Evolutionary conservation across 1,139 yeast species (phyloP).

Genomic region (Candida freyschussii): DNA sequence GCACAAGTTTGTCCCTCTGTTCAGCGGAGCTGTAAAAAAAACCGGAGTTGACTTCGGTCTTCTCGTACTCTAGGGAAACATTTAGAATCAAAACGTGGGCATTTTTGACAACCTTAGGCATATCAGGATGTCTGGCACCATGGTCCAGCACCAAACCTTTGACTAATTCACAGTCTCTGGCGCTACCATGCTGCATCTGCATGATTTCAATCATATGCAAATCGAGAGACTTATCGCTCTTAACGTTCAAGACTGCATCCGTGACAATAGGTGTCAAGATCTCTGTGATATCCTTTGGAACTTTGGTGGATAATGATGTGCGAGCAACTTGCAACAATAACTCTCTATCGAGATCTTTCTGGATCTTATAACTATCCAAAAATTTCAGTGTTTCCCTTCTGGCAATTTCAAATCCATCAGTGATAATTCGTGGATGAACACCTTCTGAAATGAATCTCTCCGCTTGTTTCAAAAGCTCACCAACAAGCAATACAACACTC

Average conservation of each 20-base stretch:
- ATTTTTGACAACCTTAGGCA: constrained; percentile 86
- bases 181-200: constrained; percentile 94
- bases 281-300: constrained; percentile 67
- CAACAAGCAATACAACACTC: constrained; percentile 91
- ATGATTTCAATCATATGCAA: constrained; percentile 97
- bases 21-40: constrained; percentile 94
- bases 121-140: constrained; percentile 99
- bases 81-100: constrained; percentile 84
- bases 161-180: constrained; percentile 77
- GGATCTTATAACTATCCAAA: constrained; percentile 54
- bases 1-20: constrained; percentile 92
- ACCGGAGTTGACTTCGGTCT: constrained; percentile 96
- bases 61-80: constrained; percentile 94
- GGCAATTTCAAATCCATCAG: constrained; percentile 93
- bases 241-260: constrained; percentile 86
- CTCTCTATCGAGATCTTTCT: constrained; percentile 63
- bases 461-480: constrained; percentile 92
- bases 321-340: constrained; percentile 87
- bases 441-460: constrained; percentile 91
- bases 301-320: constrained; percentile 84
- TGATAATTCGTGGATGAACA: constrained; percentile 89
- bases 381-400: constrained; percentile 67
- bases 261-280: constrained; percentile 90
- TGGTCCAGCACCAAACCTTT: constrained; percentile 94
- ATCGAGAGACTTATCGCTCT: constrained; percentile 54